Base-by-base conservation (phyloP, 2,329 filamentous ascomycete species). In the Nothophaeocryptopus gaeumannii region DNA sequence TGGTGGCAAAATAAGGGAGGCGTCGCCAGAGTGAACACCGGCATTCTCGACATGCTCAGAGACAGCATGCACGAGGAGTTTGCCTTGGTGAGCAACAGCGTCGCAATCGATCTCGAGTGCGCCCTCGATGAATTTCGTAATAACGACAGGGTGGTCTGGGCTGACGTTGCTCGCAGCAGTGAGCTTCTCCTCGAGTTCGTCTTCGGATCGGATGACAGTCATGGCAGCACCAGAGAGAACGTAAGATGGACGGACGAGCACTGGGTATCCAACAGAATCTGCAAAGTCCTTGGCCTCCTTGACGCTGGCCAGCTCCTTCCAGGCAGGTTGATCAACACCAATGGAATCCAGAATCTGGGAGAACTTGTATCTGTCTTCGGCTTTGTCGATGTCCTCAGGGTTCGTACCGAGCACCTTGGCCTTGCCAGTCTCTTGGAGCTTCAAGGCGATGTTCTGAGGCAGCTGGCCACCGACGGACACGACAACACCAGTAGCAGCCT, bases 311-410 rank as follows among this genome's bases (percentile, higher is more conserved):
- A 97, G 83, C 71, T 99, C 93, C 73, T 95, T 96, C 93, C 93
- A 99, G 8, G 89, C 90, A 32, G 93, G 93, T 74, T 99, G 93
- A 69, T 97, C 92, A 48, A 99, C 84, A 52, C 91, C 92, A 63
- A 97, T 96, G 70, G 88, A 95, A 71, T 99, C 93, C 39, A 99
- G 80, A 58, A 97, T 97, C 65, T 91, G 87, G 15, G 92, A 96
- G 78, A 99, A 99, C 73, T 99, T 97, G 72, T 97, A 91, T 67
- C 93, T 84, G 70, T 99, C 91, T 74, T 99, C 93, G 39, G 93
- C 93, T 77, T 91, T 95, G 80, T 99, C 93, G 60, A 99, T 99
- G 66, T 97, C 89, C 65, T 84, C 80, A 33, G 93, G 93, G 64
- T 97, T 82, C 0, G 93, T 99, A 62, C 93, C 93, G 7, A 99